phyloP scores from a whole-genome alignment of 805 yeast species.

The Starmera caribaea region DNA sequence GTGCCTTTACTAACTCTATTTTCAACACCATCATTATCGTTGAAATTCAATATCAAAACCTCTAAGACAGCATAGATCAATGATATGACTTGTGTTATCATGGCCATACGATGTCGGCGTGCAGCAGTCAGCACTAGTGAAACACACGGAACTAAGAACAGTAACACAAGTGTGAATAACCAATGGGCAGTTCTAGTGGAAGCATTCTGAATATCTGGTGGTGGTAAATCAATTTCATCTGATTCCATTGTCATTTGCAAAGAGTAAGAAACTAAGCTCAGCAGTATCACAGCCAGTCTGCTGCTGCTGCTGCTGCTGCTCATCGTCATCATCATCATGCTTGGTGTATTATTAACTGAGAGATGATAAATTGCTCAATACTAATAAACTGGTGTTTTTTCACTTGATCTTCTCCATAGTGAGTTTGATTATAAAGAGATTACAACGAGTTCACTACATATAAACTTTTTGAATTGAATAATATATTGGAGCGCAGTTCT shows the following conservation, averaged over 20 bases:
- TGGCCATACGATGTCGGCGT: slow-evolving; percentile 32
- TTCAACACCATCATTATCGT: slow-evolving; percentile 58
- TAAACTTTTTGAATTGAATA: too few species aligned
- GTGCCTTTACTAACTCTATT: slow-evolving; percentile 61
- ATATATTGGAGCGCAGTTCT: too few species aligned
- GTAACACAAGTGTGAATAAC: slow-evolving; percentile 37
- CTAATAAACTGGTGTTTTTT: too few species aligned
- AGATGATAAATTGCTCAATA: too few species aligned
- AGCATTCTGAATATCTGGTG: slow-evolving; percentile 33
- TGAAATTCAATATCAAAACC: slow-evolving; percentile 46
- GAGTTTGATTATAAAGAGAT: too few species aligned
- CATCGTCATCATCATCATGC: too few species aligned
- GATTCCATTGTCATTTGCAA: slow-evolving; percentile 22
- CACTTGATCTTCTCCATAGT: too few species aligned
- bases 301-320: too few species aligned
- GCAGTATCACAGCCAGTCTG: too few species aligned
- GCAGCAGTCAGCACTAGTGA: slow-evolving; percentile 49
- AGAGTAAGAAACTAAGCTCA: too few species aligned
- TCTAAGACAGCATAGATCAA: slow-evolving; percentile 47
- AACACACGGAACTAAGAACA: slow-evolving; percentile 48
- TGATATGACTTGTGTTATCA: slow-evolving; percentile 35
- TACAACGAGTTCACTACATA: too few species aligned
- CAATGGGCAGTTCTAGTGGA: slow-evolving; percentile 56
- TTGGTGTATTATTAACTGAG: too few species aligned
- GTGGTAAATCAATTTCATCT: slow-evolving; percentile 19